These are phyloP conservation scores for Cladosporium sp. DNA, from an alignment of 2,329 filamentous ascomycete species.

Conservation along the genomic window DNA sequence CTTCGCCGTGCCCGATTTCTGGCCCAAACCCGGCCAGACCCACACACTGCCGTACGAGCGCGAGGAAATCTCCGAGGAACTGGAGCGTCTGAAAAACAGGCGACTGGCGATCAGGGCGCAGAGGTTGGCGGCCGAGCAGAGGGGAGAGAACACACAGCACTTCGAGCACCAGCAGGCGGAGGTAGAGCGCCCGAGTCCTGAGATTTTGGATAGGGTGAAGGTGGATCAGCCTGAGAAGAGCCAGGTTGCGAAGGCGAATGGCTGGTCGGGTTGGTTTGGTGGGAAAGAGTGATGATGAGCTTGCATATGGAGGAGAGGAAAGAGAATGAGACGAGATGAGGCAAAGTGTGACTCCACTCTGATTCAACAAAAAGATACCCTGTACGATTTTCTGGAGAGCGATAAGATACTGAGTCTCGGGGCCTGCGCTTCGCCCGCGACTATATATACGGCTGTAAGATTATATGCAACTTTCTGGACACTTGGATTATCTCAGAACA, in stretches of 20 bases:
- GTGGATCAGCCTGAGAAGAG: slow-evolving; percentile 21
- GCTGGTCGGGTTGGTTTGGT: slow-evolving; percentile 19
- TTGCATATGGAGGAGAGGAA: not conserved
- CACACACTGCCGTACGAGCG: slow-evolving; percentile 71
- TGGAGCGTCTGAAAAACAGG: slow-evolving; percentile 61
- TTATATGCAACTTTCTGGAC: too few species aligned
- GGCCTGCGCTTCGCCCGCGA: too few species aligned
- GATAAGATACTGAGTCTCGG: too few species aligned
- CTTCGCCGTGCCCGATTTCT: slow-evolving; percentile 86
- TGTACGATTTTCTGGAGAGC: too few species aligned
- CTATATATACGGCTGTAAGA: too few species aligned
- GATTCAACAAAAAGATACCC: not conserved
- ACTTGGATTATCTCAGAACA: too few species aligned
- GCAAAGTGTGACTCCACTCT: not conserved
- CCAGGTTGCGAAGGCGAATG: slow-evolving; percentile 16
- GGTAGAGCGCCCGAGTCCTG: slow-evolving; percentile 18
- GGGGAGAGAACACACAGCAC: slow-evolving; percentile 24
- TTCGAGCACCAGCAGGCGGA: slow-evolving; percentile 23
- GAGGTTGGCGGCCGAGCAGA: slow-evolving; percentile 39
- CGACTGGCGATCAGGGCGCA: slow-evolving; percentile 44
- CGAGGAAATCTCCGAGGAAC: slow-evolving; percentile 78
- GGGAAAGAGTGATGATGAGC: not conserved
- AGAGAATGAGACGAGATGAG: not conserved
- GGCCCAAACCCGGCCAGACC: slow-evolving; percentile 76
- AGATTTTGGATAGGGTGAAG: slow-evolving; percentile 24